Base-by-base conservation (phyloP, 2,329 filamentous ascomycete genomes). In the Catunica adiposa region DNA sequence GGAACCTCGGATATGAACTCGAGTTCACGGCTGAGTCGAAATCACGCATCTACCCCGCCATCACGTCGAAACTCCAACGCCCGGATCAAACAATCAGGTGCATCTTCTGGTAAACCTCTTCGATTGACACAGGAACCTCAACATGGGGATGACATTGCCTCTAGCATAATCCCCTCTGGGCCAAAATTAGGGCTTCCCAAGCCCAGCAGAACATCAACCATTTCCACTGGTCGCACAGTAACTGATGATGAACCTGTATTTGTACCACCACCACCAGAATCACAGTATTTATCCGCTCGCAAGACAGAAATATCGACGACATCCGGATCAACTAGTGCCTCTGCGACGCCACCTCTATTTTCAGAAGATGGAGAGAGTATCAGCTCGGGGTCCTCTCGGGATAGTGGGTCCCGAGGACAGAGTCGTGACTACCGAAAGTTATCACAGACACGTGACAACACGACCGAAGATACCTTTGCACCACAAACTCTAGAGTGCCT, bases 401-500 rank as follows among this genome's bases (percentile, higher is more conserved):
- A 52, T 17, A 58, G 54, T 37, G 55, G 51, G n/a, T 44, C 31
- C n/a, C 53, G 51, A 37, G 51, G 53, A 26, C 37, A 44, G 17
- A 53, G 51, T 26, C n/a, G 14, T 15, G 17, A 53, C 15, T 15
- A 25, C 8, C 25, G 26, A 20, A 40, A 37, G 11, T 5, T n/a
- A 8, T 3, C 22, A 51, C 20, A 31, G 20, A 22, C 6, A 15
- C 17, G 31, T 23, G 20, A 26, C 15, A 8, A 48, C 23, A 38
- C n/a, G 6, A 38, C 29, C n/a, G n/a, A 11, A 9, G 31, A 52
- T 22, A 5, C 22, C 20, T 51, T 57, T 40, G 67, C 78, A 2
- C 80, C 81, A 0, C 80, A 84, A 62, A 73, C 78, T 3, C 62
- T 84, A 7, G 71, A 71, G 0, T 68, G 66, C 2, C 68, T 84